phyloP scores from a whole-genome alignment of 495 filamentous ascomycete species.

The Penicillium roqueforti region DNA sequence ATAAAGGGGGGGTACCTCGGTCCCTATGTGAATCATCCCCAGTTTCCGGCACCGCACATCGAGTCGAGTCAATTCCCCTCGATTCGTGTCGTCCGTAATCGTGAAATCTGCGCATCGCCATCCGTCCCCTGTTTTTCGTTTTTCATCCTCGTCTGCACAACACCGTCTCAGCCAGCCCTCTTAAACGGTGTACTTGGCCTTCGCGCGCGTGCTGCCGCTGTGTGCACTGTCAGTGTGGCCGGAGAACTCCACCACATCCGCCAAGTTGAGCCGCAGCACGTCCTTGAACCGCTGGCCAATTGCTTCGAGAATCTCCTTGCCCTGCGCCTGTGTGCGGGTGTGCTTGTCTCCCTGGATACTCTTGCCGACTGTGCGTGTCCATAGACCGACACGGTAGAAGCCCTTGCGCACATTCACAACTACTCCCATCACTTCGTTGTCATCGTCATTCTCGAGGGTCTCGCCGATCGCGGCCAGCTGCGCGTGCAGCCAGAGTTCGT shows the following conservation, averaged over 20 bases:
- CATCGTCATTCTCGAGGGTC: slow-evolving; percentile 86
- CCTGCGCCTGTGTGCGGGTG: slow-evolving; percentile 69
- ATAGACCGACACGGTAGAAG: slow-evolving; percentile 92
- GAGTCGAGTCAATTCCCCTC: slow-evolving; percentile 8
- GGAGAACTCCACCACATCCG: slow-evolving; percentile 85
- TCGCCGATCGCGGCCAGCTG: slow-evolving; percentile 97
- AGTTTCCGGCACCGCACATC: slow-evolving; percentile 3
- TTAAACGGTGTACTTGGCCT: slow-evolving; percentile 87
- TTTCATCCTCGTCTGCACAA: background rate
- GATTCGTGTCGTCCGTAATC: slow-evolving; percentile 12
- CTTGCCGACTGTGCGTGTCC: slow-evolving; percentile 90
- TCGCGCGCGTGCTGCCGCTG: slow-evolving; percentile 87
- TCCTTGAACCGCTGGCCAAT: slow-evolving; percentile 91
- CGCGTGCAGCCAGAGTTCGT: slow-evolving; percentile 94
- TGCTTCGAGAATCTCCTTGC: slow-evolving; percentile 71
- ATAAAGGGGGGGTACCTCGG: slow-evolving; percentile 20
- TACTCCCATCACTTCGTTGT: slow-evolving; percentile 97
- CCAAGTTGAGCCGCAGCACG: slow-evolving; percentile 67
- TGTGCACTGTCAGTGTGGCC: slow-evolving; percentile 94
- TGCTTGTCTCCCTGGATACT: slow-evolving; percentile 69
- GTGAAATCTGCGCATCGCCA: slow-evolving; percentile 4
- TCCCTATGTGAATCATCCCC: slow-evolving; percentile 15
- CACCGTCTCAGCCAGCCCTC: slow-evolving; percentile 1
- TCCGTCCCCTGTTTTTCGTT: slow-evolving; percentile 5
- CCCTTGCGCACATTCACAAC: slow-evolving; percentile 98